Evolutionary conservation across 2,329 filamentous ascomycete species (phyloP).

Genomic region (Xylaria sp.): DNA sequence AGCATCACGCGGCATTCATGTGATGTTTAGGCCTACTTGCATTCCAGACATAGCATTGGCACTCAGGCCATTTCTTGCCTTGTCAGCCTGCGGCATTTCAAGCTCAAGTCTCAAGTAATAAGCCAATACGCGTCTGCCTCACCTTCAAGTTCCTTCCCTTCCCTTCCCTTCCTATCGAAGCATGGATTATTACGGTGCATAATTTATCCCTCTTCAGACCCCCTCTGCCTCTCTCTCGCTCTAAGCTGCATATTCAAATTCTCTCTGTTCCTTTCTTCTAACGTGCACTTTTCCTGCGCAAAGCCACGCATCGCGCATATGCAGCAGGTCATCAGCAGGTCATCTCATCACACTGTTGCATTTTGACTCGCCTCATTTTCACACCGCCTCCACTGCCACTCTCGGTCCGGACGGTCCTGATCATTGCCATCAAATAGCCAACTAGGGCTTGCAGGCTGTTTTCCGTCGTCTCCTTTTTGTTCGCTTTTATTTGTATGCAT

Average conservation of each 20-base stretch:
- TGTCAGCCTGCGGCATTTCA: background rate
- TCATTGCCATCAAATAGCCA: background rate
- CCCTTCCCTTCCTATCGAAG: background rate
- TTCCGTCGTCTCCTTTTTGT: background rate
- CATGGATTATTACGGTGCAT: background rate
- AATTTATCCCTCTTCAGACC: background rate
- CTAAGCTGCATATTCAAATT: background rate
- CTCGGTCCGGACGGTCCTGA: background rate
- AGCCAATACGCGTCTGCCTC: background rate
- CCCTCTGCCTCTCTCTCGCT: background rate
- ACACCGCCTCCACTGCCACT: slow-evolving; percentile 4
- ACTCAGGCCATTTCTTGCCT: background rate
- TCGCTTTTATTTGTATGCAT: background rate
- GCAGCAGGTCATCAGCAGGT: background rate
- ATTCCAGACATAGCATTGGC: background rate
- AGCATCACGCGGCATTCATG: background rate
- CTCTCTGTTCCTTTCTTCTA: background rate
- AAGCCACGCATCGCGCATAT: slow-evolving; percentile 1
- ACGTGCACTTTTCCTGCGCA: background rate
- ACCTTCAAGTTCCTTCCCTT: no score
- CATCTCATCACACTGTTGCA: background rate
- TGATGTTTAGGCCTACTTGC: background rate
- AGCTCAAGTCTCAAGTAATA: background rate
- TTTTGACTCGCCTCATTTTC: slow-evolving; percentile 2
- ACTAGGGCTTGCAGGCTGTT: background rate